phyloP scores from a whole-genome alignment of 208 protist species.

The Endotrypanum monterogeii region DNA sequence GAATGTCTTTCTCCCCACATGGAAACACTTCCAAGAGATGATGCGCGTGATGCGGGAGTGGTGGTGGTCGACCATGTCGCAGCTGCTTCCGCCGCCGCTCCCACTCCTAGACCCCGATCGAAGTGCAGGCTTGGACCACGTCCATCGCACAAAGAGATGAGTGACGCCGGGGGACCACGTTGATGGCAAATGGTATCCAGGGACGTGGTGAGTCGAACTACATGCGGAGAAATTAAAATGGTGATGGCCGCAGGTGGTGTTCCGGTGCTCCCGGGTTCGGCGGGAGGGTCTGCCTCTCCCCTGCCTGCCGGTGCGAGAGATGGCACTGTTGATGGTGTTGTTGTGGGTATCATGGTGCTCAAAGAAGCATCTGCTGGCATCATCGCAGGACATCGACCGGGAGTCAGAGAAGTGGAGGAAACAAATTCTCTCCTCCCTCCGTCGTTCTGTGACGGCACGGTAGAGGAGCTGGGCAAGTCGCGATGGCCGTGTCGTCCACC shows the following conservation, averaged over 20 bases:
- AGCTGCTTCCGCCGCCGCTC: neutral
- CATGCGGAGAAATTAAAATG: slow-evolving; percentile 16
- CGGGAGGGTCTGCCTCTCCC: neutral
- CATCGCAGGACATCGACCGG: neutral
- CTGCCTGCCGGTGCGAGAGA: neutral
- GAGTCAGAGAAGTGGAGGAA: neutral
- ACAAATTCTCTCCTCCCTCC: neutral
- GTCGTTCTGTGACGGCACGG: neutral
- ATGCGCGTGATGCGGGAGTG: neutral
- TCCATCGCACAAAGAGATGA: neutral
- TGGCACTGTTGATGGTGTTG: neutral
- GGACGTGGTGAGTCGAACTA: slow-evolving; percentile 20
- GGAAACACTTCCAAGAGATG: neutral
- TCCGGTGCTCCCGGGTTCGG: neutral
- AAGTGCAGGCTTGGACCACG: neutral
- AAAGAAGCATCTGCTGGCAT: neutral
- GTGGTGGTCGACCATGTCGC: neutral
- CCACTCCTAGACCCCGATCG: neutral
- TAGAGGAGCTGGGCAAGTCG: neutral
- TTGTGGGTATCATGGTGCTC: neutral
- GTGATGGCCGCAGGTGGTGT: slow-evolving; percentile 7
- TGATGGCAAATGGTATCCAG: slow-evolving; percentile 11
- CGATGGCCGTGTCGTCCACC: neutral
- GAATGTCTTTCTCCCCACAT: neutral
- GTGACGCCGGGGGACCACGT: neutral